phyloP scores from a whole-genome alignment of 1,284 basidiomycete species.

The Puccinia novopanici region DNA sequence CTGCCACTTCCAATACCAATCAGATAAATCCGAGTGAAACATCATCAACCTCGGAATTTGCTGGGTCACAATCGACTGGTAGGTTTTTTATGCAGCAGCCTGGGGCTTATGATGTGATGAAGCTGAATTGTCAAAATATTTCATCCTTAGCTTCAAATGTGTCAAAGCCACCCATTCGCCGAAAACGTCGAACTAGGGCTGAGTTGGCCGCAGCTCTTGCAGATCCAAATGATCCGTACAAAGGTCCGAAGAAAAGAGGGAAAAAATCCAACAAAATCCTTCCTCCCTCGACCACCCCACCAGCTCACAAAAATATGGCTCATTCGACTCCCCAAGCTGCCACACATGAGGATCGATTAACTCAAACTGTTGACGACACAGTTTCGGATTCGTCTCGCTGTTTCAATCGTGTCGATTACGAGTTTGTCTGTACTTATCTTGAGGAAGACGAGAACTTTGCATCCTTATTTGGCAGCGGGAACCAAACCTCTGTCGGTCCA shows the following conservation, averaged over 20 bases:
- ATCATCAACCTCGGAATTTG: too few relatives aligned
- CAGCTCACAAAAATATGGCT: too few relatives aligned
- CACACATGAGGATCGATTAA: too few relatives aligned
- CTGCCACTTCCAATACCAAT: too few relatives aligned
- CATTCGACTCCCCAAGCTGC: too few relatives aligned
- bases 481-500: background rate
- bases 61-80: background rate
- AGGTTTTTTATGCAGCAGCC: background rate
- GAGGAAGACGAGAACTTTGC: background rate
- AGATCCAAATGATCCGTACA: slow-evolving; percentile 1
- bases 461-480: background rate
- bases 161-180: background rate
- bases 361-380: background rate
- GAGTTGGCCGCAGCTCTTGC: background rate
- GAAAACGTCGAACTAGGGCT: background rate
- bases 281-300: too few relatives aligned
- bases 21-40: too few relatives aligned
- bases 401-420: background rate
- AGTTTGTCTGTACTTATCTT: background rate
- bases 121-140: background rate
- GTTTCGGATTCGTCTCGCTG: background rate
- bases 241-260: background rate
- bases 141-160: background rate
- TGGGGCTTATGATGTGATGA: too few relatives aligned
- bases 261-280: background rate